Percentiles rank a stretch among this genome's conserved stretches.
phyloP scores from a whole-genome alignment of 352 stramenopile species.

The Saprolegnia parasitica region DNA sequence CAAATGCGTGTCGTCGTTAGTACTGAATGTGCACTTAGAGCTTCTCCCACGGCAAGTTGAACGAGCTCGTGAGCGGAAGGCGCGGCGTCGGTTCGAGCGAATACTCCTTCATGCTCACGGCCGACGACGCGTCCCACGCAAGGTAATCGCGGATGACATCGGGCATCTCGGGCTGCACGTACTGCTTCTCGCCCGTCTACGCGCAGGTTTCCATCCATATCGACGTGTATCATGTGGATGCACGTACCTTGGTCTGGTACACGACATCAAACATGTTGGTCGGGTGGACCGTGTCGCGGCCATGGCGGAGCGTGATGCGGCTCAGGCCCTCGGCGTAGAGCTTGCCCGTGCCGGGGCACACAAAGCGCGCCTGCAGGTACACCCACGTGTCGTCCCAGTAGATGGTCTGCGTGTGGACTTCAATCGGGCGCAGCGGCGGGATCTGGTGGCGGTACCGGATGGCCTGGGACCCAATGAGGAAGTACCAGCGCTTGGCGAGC shows the following conservation, averaged over 20 bases:
- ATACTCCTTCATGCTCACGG: constrained; percentile 50
- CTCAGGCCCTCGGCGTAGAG: constrained; percentile 60
- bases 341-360: constrained; percentile 54
- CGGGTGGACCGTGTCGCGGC: constrained; percentile 34
- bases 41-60: constrained; percentile 21
- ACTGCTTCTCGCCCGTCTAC: constrained; percentile 38
- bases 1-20: background rate
- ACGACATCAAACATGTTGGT: constrained; percentile 7
- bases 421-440: constrained; percentile 45
- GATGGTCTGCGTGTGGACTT: constrained; percentile 63
- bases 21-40: constrained; percentile 3
- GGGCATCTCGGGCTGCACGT: constrained; percentile 42
- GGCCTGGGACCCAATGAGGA: constrained; percentile 63
- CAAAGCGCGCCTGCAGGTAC: constrained; percentile 60
- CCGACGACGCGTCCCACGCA: constrained; percentile 48
- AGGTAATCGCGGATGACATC: constrained; percentile 49
- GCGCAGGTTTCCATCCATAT: constrained; percentile 37
- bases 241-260: background rate
- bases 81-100: background rate
- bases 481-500: constrained; percentile 52
- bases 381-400: constrained; percentile 72
- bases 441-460: constrained; percentile 62
- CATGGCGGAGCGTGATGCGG: constrained; percentile 55
- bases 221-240: too few relatives aligned
- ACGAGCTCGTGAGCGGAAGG: background rate